Evolutionary conservation across 345 rosid species (phyloP), one percentile per base, ranked within the genome.

Genomic region (Excoecaria agallocha): DNA sequence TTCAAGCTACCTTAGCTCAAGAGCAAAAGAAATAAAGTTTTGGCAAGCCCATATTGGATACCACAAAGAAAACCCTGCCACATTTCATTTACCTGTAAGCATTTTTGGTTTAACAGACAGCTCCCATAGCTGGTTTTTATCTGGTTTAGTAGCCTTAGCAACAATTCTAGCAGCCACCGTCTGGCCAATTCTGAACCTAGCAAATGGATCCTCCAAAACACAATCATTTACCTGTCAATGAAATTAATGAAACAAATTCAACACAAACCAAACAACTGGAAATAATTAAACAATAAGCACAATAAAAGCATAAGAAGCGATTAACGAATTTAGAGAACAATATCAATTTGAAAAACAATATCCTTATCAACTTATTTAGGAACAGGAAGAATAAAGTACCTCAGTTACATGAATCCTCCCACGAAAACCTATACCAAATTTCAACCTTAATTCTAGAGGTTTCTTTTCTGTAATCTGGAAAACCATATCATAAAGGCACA

Each of bases 361-460:
- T 30, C 30, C 30, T 30, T 30, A 30, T 30, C 30, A 30, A 30
- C 30, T 30, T 30, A 2, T 30, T 30, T 30, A 30, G 30, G 30
- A 30, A 30, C 30, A 30, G 30, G 30, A 30, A 30, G 30, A 1
- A 30, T 30, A 30, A 30, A 30, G 84, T 80, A 93, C 99, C 97
- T 93, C 99, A 7, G 98, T 95, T 82, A 93, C 84, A 72, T 91
- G 96, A 78, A 93, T 80, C 77, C 98, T 86, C 74, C 99, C 99
- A 10, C 74, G 88, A 66, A 88, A 86, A 78, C 88, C 90, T 81
- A 82, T 82, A 66, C 96, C 97, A 74, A 95, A 92, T 83, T 95
- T 93, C 80, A 91, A 75, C 81, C 91, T 86, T 77, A 93, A 76
- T 81, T 95, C 98, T 71, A 93, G 82, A 67, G 96, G 87, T 85